Evolutionary conservation across 2,329 filamentous ascomycete genomes (phyloP), one percentile per base, ranked within the genome.

Genomic region (Sporothrix protearum): DNA sequence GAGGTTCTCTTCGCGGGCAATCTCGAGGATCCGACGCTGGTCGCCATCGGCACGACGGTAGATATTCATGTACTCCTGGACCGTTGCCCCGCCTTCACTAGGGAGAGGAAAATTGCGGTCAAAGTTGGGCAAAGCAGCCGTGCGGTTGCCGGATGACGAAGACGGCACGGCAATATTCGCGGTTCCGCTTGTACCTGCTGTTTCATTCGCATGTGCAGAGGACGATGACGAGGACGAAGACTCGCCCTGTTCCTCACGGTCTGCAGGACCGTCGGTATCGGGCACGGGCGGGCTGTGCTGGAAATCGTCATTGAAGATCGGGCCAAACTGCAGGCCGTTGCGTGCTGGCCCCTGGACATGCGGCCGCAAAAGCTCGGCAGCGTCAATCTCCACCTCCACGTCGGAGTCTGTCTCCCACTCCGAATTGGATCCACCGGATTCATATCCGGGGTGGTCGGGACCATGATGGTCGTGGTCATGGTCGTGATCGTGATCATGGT

Each of bases 11-110:
- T 87, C 84, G 51, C 86, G 84, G 42, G 91, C 88, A 28, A 92
- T 87, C 53, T 84, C 81, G 2, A 90, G 75, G 33, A 92, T 87
- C 72, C 83, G 84, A 47, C 86, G 82, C 0, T 85, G 84, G 75
- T 91, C 85, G 4, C 89, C 89, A 57, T 84, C 84, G 0, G 88
- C 88, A 71, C 86, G 86, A 55, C 84, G 83, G 79, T 88, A 90
- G 49, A 87, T 89, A 71, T 82, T 83, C 75, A 85, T 81, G 78
- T 81, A 87, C 76, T 82, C 85, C 72, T 77, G 82, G 42, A 79
- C 82, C 53, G 78, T 78, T 3, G 77, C 75, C 1, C 76, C 73
- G 10, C 75, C 69, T 66, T 68, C 51, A 47, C 19, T 39, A 14
- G 53, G 61, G 14, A 45, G 69, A 2, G 59, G 25, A 1, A 51